phyloP scores from a whole-genome alignment of 108 stramenopile genomes.

The Cyclotella baltica region DNA sequence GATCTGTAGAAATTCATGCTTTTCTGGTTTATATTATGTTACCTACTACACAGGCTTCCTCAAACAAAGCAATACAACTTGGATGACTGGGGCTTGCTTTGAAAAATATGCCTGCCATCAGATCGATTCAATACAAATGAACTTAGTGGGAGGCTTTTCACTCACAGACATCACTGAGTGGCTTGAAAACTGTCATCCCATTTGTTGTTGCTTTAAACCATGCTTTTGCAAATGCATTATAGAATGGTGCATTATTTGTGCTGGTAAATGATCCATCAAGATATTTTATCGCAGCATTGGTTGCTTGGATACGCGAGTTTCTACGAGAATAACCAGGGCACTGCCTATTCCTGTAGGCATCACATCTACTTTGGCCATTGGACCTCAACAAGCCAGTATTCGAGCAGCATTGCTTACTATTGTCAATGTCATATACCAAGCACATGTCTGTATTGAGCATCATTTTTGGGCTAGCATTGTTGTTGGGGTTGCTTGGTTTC shows the following conservation, averaged over 20 bases:
- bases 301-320: slow-evolving; percentile 22
- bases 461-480: slow-evolving; percentile 38
- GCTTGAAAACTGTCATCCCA: background rate
- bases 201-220: slow-evolving; percentile 52
- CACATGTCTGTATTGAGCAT: slow-evolving; percentile 59
- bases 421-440: slow-evolving; percentile 49
- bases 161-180: slow-evolving; percentile 14
- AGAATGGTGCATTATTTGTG: slow-evolving; percentile 40
- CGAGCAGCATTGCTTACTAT: slow-evolving; percentile 35
- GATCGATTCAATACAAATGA: background rate
- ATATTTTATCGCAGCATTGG: slow-evolving; percentile 19
- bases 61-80: too few relatives aligned
- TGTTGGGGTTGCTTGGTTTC: slow-evolving; percentile 17
- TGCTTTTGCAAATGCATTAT: slow-evolving; percentile 35
- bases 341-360: background rate
- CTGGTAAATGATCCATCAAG: slow-evolving; percentile 23
- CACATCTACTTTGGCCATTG: slow-evolving; percentile 39
- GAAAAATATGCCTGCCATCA: too few relatives aligned
- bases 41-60: too few relatives aligned
- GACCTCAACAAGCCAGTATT: slow-evolving; percentile 39
- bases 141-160: background rate
- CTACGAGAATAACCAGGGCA: slow-evolving; percentile 11
- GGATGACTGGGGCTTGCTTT: too few relatives aligned
- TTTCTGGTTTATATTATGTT: too few relatives aligned
- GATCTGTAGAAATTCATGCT: too few relatives aligned